Percentiles rank a stretch among this genome's conserved stretches.
These are phyloP conservation scores for Elongisporangium undulatum DNA, from an alignment of 352 stramenopile species.

Conservation along the genomic window DNA sequence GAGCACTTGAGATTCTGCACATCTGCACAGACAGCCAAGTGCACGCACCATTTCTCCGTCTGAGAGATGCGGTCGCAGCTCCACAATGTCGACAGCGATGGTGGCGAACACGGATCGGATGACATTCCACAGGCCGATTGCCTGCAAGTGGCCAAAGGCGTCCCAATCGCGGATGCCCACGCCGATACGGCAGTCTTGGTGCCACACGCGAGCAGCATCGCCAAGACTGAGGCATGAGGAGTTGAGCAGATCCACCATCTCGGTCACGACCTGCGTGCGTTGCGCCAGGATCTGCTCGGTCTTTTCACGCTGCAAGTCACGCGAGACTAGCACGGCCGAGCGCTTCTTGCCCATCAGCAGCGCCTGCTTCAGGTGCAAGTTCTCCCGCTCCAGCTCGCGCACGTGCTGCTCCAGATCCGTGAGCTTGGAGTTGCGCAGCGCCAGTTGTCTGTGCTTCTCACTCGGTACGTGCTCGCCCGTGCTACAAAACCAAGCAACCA, in stretches of 20 bases:
- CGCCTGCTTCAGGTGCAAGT: conserved; percentile 73
- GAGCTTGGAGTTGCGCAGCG: conserved; percentile 56
- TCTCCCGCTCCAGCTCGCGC: conserved; percentile 63
- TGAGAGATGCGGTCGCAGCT: conserved; percentile 65
- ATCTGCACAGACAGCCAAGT: not conserved
- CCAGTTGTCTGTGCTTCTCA: not conserved
- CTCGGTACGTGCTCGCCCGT: not conserved
- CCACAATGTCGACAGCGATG: conserved; percentile 75
- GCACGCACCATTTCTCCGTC: conserved; percentile 65
- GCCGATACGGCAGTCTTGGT: conserved; percentile 67
- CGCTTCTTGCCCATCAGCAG: conserved; percentile 61
- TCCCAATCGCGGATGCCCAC: conserved; percentile 80
- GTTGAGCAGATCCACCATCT: conserved; percentile 81
- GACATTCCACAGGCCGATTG: conserved; percentile 79
- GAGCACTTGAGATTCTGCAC: not conserved
- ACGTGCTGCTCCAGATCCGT: conserved; percentile 71
- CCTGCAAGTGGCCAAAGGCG: conserved; percentile 57
- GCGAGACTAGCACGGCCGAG: conserved; percentile 31
- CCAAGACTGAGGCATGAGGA: conserved; percentile 58
- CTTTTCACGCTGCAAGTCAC: conserved; percentile 26
- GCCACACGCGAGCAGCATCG: conserved; percentile 66
- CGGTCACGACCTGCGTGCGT: conserved; percentile 70
- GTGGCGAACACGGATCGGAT: conserved; percentile 76
- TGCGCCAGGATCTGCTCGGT: conserved; percentile 51
- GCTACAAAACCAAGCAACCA: not conserved